Base-by-base conservation (phyloP, 2,329 filamentous ascomycete species). In the Trichophyton benhamiae region DNA sequence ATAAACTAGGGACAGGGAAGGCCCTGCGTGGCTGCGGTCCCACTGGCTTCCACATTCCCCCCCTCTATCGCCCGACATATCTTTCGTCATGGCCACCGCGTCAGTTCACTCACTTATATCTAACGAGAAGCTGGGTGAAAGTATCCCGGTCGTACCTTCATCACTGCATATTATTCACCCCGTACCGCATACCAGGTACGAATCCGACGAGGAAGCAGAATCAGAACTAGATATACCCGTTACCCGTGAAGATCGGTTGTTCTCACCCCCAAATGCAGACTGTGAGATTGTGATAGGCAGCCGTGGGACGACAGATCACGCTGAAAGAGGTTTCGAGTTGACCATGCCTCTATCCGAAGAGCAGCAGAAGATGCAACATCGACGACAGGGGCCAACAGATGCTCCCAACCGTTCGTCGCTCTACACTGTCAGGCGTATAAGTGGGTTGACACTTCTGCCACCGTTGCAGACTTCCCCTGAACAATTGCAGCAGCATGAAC, bases 151-250 rank as follows among this genome's bases (percentile, higher is more conserved):
- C 2, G 38, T 30, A 15, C 13, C 55, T 38, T 15, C 36, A 25
- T 33, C 33, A 3, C n/a, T 63, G 60, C 57, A 62, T 42, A 44
- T 27, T 48, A 44, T 27, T 48, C 44, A 59, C 38, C 57, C 58
- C 15, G 8, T 17, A n/a, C 59, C 59, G 41, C 53, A 60, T 17
- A 63, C 20, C 38, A 60, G 59, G 57, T 67, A 67, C 46, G 64
- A 66, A 60, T 65, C 65, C 1, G 64, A 65, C 15, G 65, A 67
- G 33, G 65, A 67, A 38, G 63, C 66, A 36, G 53, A 64, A 30
- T 67, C 65, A 30, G 65, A 65, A 55, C 25, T 60, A 1, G 65
- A 66, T 41, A 58, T 58, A 42, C 27, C 44, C 20, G 41, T 62
- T 25, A 53, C 22, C n/a, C 46, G 55, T 3, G 57, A 65, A 17